Conservation (phyloP, 78 protist genomes). For the Chrysochromulina parva region DNA sequence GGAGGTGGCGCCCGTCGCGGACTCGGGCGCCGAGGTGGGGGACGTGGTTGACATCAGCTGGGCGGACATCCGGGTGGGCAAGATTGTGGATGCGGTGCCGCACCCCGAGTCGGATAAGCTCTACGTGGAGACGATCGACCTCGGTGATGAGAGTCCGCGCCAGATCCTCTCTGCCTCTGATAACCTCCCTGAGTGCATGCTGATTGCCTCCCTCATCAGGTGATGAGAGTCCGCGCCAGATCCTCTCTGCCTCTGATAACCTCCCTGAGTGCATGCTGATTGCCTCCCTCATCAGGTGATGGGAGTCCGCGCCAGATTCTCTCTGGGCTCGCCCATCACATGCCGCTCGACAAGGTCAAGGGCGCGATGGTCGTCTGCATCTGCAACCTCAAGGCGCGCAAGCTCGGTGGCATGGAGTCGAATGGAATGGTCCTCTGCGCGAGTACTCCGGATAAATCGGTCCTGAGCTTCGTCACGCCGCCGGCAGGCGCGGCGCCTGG, state of each 20-base stretch:
- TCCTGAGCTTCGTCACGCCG: conserved; percentile 49
- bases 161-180: conserved; percentile 56
- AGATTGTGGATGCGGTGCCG: conserved; percentile 61
- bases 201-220: too few relatives aligned
- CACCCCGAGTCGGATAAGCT: conserved; percentile 76
- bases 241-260: too few relatives aligned
- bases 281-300: too few relatives aligned
- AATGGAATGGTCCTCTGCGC: conserved; percentile 85
- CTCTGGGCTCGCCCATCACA: conserved; percentile 70
- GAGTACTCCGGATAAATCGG: background rate
- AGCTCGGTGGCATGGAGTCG: conserved; percentile 67
- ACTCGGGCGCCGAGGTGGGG: too few relatives aligned
- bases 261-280: too few relatives aligned
- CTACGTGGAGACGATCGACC: conserved; percentile 82
- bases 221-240: conserved; percentile 50
- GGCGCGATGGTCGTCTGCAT: conserved; percentile 70
- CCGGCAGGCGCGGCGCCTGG: conserved; percentile 53
- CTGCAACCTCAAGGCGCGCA: conserved; percentile 74
- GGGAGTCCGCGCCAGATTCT: conserved; percentile 66
- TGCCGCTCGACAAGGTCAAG: conserved; percentile 56
- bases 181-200: too few relatives aligned
- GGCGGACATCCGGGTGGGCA: conserved; percentile 79
- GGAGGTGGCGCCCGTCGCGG: too few relatives aligned
- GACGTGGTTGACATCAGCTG: conserved; percentile 56
- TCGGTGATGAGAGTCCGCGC: conserved; percentile 77